Base-by-base conservation (phyloP, 257 asterid species). In the Primulina tabacum region DNA sequence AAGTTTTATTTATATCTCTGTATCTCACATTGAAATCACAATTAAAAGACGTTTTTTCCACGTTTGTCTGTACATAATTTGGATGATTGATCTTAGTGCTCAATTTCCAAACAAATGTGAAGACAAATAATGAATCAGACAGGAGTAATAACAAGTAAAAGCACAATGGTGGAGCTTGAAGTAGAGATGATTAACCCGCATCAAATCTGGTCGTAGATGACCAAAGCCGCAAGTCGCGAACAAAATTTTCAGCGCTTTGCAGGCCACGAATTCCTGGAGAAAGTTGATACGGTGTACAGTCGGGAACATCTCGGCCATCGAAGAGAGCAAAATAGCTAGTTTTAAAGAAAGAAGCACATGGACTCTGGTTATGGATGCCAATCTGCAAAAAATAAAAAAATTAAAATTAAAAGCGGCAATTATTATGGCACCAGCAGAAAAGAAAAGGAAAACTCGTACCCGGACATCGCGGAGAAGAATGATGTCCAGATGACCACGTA, bases 321-420 rank as follows among this genome's bases (percentile, higher is more conserved):
- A 62, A 62, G 43, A 62, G 66, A 62, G 66, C 66, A 62, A 62
- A 62, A 17, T 8, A 29, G 43, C 66, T 62, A 16, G 28, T 30
- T 62, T 47, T 47, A 16, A 4, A 14, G 56, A 47, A 14, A 47
- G 56, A 47, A 4, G 2, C 56, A 16, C 56, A 47, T 5, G 20
- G 20, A 12, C n/a, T 12, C 17, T 43, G n/a, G 53, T 43, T 12
- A 43, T 11, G n/a, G 6, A 3, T 5, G 34, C 7, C 11, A 29
- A 61, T 30, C 65, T 61, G 65, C 37, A 32, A 28, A 30, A 62
- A 16, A 2, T 14, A 61, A 6, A 16, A 4, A 17, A 60, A 28
- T 9, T 17, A 24, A 1, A 58, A 28, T 58, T 6, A 8, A 7
- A 35, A 35, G 11, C 43, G 7, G 43, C 30, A 2, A 38, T 38